phyloP scores from a whole-genome alignment of 1,284 basidiomycete species.

The Leccinum solheimii region DNA sequence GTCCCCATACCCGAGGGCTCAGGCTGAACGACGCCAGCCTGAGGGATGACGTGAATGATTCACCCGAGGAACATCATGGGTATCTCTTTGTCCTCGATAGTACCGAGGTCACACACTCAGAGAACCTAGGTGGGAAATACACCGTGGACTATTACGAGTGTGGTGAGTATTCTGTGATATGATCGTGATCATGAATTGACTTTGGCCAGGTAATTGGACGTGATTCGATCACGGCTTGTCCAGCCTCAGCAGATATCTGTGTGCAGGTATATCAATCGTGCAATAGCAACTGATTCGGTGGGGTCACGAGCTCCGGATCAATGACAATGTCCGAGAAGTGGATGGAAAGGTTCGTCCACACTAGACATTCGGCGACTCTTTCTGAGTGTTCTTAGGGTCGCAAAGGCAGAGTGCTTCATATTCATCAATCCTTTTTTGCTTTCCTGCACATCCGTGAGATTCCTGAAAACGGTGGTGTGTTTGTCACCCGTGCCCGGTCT shows the following conservation, averaged over 20 bases:
- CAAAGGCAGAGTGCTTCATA: slow-evolving; percentile 93
- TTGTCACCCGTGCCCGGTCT: slow-evolving; percentile 82
- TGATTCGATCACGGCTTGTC: slow-evolving; percentile 69
- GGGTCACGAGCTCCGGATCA: slow-evolving; percentile 79
- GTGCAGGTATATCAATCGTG: slow-evolving; percentile 79
- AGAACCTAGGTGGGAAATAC: slow-evolving; percentile 38
- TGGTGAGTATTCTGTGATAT: slow-evolving; percentile 38
- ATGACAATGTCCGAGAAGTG: slow-evolving; percentile 93
- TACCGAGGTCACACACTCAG: slow-evolving; percentile 42
- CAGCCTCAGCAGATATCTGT: slow-evolving; percentile 95
- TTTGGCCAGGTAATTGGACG: slow-evolving; percentile 63
- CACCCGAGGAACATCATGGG: slow-evolving; percentile 36
- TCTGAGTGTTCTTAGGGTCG: slow-evolving; percentile 53
- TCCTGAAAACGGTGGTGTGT: slow-evolving; percentile 90
- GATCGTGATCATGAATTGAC: slow-evolving; percentile 8
- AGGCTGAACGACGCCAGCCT: slow-evolving; percentile 31
- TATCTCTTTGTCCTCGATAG: slow-evolving; percentile 65
- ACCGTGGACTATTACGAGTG: slow-evolving; percentile 50
- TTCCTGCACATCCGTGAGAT: slow-evolving; percentile 95
- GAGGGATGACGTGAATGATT: slow-evolving; percentile 40
- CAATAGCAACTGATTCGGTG: slow-evolving; percentile 89
- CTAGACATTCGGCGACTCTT: background rate
- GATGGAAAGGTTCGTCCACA: slow-evolving; percentile 74
- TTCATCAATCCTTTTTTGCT: slow-evolving; percentile 92
- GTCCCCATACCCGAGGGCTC: background rate